Conservation (phyloP, 495 filamentous ascomycete species). For the Penicillium salamii region DNA sequence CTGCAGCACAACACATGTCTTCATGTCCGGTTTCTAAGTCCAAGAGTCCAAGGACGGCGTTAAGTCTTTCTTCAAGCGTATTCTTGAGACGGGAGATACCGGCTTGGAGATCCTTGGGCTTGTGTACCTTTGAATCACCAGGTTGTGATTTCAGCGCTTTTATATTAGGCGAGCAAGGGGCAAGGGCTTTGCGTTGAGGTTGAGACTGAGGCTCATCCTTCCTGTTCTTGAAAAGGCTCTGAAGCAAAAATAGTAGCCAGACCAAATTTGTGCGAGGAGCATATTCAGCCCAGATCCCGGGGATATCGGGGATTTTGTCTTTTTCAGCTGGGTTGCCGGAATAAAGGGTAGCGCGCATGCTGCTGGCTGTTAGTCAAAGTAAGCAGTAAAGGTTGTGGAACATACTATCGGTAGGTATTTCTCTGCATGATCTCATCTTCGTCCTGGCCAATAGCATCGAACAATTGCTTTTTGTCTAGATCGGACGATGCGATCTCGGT, state of each 20-base stretch:
- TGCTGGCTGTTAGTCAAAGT: slow-evolving; percentile 10
- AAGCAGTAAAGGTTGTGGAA: slow-evolving; percentile 6
- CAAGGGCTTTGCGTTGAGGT: slow-evolving; percentile 31
- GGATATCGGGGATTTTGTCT: slow-evolving; percentile 29
- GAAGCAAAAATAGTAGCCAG: slow-evolving; percentile 51
- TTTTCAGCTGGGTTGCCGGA: slow-evolving; percentile 31
- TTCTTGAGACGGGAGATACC: slow-evolving; percentile 25
- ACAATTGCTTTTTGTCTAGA: slow-evolving; percentile 46
- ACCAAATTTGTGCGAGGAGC: slow-evolving; percentile 47
- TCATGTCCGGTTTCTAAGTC: slow-evolving; percentile 41
- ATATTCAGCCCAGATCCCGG: slow-evolving; percentile 46
- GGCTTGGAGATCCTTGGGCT: slow-evolving; percentile 9
- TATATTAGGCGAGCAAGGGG: slow-evolving; percentile 36
- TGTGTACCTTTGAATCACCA: slow-evolving; percentile 5
- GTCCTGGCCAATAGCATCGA: slow-evolving; percentile 42
- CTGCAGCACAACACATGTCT: slow-evolving; percentile 50
- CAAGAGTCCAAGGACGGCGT: slow-evolving; percentile 32
- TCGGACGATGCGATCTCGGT: slow-evolving; percentile 44
- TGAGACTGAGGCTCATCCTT: slow-evolving; percentile 23
- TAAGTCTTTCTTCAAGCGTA: slow-evolving; percentile 33
- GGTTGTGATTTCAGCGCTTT: slow-evolving; percentile 11
- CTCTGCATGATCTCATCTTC: slow-evolving; percentile 41
- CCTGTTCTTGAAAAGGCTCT: slow-evolving; percentile 41
- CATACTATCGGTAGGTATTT: slow-evolving; percentile 44
- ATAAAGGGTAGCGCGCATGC: slow-evolving; percentile 43